These are phyloP conservation scores for Lentinus brumalis DNA, from an alignment of 768 basidiomycete genomes.

Conservation along the genomic window DNA sequence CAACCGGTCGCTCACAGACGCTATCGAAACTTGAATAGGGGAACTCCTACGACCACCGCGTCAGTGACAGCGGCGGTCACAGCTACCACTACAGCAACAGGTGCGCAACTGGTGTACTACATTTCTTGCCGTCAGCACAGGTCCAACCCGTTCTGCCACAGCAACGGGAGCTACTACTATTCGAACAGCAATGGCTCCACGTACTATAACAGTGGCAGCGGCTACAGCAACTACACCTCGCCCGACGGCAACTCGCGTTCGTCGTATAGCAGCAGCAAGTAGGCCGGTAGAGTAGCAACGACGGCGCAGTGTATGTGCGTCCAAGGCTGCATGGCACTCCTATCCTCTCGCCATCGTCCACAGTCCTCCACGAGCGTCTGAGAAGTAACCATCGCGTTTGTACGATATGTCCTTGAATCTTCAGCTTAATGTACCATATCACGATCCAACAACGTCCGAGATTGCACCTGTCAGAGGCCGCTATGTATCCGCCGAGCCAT, in stretches of 20 bases:
- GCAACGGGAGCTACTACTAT: constrained; percentile 66
- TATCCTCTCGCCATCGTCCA: too few relatives aligned
- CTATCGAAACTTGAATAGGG: constrained; percentile 40
- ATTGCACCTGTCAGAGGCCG: too few relatives aligned
- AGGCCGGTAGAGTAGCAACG: not conserved
- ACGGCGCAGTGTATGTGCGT: too few relatives aligned
- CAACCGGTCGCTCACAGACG: not conserved
- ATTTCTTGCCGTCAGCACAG: too few relatives aligned
- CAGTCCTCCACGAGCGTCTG: too few relatives aligned
- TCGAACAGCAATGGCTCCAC: constrained; percentile 59
- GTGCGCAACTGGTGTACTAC: constrained; percentile 28
- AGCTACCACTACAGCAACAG: constrained; percentile 67
- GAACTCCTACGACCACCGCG: constrained; percentile 61
- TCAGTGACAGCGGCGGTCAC: constrained; percentile 41
- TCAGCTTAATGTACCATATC: too few relatives aligned
- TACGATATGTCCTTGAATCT: too few relatives aligned
- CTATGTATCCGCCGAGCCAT: too few relatives aligned
- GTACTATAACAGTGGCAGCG: constrained; percentile 56
- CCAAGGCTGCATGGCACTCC: too few relatives aligned
- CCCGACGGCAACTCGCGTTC: constrained; percentile 34
- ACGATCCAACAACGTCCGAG: too few relatives aligned
- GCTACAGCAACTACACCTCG: constrained; percentile 52
- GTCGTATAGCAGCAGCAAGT: not conserved
- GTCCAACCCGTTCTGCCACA: constrained; percentile 12
- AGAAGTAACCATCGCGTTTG: too few relatives aligned